Percentiles rank a stretch among this genome's conserved stretches.
These are phyloP conservation scores for Acanthamoeba triangularis DNA, from an alignment of 208 protist genomes.

Conservation along the genomic window DNA sequence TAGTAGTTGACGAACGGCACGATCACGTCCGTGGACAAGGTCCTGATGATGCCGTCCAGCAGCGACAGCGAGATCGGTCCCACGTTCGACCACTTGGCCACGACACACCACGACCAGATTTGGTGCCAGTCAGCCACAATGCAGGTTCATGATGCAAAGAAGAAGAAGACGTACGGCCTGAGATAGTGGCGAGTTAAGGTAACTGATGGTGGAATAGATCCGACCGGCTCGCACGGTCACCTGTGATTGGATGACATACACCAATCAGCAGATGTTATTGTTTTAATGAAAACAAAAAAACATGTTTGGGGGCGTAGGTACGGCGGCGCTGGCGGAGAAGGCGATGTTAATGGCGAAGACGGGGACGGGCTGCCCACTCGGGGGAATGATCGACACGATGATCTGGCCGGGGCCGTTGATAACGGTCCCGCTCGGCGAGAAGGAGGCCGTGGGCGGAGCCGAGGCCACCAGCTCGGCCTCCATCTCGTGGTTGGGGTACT, in stretches of 20 bases:
- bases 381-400: neutral
- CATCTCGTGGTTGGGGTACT: constrained; percentile 58
- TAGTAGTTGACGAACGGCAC: constrained; percentile 40
- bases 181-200: neutral
- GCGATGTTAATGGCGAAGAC: constrained; percentile 30
- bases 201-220: neutral
- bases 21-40: neutral
- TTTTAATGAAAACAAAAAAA: neutral
- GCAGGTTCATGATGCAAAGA: neutral
- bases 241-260: neutral
- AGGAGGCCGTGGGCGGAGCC: neutral
- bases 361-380: neutral
- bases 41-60: neutral
- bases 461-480: neutral
- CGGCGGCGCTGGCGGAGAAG: neutral
- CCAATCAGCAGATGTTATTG: neutral
- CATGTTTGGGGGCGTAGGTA: neutral
- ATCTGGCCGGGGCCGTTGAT: neutral
- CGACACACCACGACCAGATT: no score
- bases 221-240: neutral
- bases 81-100: constrained; percentile 38
- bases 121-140: no score
- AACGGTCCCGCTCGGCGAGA: neutral
- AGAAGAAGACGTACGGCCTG: neutral
- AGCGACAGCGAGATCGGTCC: neutral